Conservation (phyloP, 2,329 filamentous ascomycete species). For the Trematosphaeria pertusa region DNA sequence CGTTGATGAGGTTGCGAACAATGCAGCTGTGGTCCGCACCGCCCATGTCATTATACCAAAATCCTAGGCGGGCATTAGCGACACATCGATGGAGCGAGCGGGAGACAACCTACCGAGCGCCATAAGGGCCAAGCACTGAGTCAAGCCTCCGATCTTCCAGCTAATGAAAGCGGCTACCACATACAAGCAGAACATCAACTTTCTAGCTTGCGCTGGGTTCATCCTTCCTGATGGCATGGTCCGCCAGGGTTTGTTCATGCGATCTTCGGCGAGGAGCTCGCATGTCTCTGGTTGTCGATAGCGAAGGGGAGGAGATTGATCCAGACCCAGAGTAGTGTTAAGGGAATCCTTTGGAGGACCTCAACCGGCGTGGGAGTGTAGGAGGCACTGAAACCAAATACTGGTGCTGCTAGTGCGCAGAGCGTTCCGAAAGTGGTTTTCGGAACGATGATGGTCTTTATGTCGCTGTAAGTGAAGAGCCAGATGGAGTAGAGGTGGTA, state of each 20-base stretch:
- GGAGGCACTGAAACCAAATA: slow-evolving; percentile 4
- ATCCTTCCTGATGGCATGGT: slow-evolving; percentile 32
- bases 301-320: slow-evolving; percentile 36
- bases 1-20: slow-evolving; percentile 37
- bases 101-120: slow-evolving; percentile 11
- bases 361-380: neutral
- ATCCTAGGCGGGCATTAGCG: neutral
- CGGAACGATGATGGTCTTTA: slow-evolving; percentile 25
- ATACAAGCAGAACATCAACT: slow-evolving; percentile 20
- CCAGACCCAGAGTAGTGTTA: slow-evolving; percentile 30
- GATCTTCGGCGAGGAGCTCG: slow-evolving; percentile 31
- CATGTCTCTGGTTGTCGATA: slow-evolving; percentile 39
- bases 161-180: slow-evolving; percentile 15
- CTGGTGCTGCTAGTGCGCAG: slow-evolving; percentile 4
- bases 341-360: neutral
- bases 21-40: slow-evolving; percentile 31
- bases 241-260: slow-evolving; percentile 44
- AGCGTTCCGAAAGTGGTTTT: slow-evolving; percentile 14
- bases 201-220: slow-evolving; percentile 17
- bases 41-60: slow-evolving; percentile 36
- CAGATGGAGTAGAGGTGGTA: slow-evolving; percentile 18
- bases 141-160: slow-evolving; percentile 20
- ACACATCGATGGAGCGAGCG: neutral
- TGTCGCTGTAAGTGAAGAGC: slow-evolving; percentile 27
- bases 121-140: slow-evolving; percentile 17